Percentiles rank a stretch among this genome's conserved stretches.
phyloP scores from a whole-genome alignment of 1,284 basidiomycete genomes.

The Rhodotorula sp. region DNA sequence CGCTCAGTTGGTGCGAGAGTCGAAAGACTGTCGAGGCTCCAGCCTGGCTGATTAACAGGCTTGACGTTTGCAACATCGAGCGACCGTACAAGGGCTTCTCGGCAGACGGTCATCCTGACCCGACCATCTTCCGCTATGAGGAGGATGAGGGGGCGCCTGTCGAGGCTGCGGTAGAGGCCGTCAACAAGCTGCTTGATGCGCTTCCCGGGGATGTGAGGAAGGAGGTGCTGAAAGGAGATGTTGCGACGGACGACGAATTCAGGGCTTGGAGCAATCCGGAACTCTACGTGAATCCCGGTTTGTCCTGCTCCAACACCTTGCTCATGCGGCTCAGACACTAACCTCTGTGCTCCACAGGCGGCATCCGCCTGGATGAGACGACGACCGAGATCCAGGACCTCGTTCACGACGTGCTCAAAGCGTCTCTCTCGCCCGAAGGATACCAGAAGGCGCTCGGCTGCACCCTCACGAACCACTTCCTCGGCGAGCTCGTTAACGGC shows the following conservation, averaged over 20 bases:
- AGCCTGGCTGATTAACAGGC: conserved; percentile 48
- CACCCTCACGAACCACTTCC: conserved; percentile 48
- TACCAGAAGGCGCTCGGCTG: conserved; percentile 48
- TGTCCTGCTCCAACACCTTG: not conserved
- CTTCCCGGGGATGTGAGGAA: conserved; percentile 36
- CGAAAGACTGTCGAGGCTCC: conserved; percentile 45
- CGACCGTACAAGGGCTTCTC: conserved; percentile 46
- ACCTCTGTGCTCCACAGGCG: conserved; percentile 38
- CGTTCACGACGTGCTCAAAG: conserved; percentile 45
- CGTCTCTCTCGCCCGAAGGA: conserved; percentile 45
- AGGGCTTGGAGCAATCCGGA: conserved; percentile 49
- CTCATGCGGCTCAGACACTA: not conserved
- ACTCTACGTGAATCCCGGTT: conserved; percentile 48
- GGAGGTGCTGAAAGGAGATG: conserved; percentile 42
- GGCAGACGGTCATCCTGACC: conserved; percentile 45
- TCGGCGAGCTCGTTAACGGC: conserved; percentile 48
- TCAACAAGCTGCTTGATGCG: conserved; percentile 37
- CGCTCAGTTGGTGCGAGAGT: conserved; percentile 45
- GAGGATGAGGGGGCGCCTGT: conserved; percentile 48
- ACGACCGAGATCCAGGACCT: conserved; percentile 38
- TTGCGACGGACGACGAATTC: conserved; percentile 46
- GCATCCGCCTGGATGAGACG: conserved; percentile 50
- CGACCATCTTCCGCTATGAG: conserved; percentile 41
- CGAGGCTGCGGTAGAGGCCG: conserved; percentile 35
- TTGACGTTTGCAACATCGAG: conserved; percentile 45